Evolutionary conservation across 2,329 filamentous ascomycete genomes (phyloP), one percentile per base, ranked within the genome.

Genomic region (Bipolaris cookei): DNA sequence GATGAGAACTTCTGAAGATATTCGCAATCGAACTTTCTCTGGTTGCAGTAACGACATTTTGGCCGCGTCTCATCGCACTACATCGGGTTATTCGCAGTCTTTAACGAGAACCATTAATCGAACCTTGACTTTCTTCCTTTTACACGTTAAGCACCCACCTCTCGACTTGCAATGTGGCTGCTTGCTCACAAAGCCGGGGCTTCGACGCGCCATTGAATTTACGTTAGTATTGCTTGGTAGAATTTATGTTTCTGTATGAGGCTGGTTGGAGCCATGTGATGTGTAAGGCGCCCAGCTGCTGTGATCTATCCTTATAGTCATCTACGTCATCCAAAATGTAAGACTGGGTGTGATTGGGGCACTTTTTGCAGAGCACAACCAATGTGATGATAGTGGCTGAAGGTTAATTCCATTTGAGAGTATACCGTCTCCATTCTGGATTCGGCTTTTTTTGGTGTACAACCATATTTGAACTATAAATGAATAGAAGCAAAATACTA

Each of bases 51-150:
- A 6, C 52, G 51, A 51, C 72, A 75, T 7, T 14, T 16, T 23
- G 70, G 72, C 14, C 64, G 63, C 4, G 37, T 21, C 54, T 75
- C 71, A 61, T 75, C 70, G 48, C 72, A 75, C 72, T 75, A 34
- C 8, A 10, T 30, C 6, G 32, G 0, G 47, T 60, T 28, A 63
- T 11, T 4, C 11, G 7, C 39, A 1, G 10, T 7, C n/a, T 6
- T 23, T 1, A 18, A 28, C 25, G 25, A 28, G 25, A 28, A 10
- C 25, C 25, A 8, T 25, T 14, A 35, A 30, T 21, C 43, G 35
- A 60, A 74, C 72, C 65, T 75, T 75, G 8, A 74, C 69, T 54
- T 73, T 75, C 61, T 73, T 75, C 16, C 61, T 61, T 51, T 74
- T 75, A 54, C 72, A 75, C 7, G 64, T 73, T 3, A 61, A 35